Conservation (phyloP, 2,329 filamentous ascomycete species). For the Dendryphion nanum region DNA sequence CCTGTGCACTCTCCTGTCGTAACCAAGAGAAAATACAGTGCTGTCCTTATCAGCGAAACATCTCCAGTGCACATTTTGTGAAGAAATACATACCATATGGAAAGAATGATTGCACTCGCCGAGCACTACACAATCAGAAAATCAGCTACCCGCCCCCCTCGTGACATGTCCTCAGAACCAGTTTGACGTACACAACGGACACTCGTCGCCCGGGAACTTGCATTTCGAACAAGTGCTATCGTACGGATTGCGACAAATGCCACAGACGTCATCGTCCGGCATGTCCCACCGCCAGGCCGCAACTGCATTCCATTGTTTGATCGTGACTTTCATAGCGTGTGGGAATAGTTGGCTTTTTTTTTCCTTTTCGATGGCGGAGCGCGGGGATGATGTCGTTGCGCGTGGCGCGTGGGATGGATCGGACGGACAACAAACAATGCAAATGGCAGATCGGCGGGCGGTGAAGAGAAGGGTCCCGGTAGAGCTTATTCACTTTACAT, state of each 20-base stretch:
- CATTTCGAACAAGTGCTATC: conserved; percentile 97
- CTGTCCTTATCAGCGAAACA: conserved; percentile 47
- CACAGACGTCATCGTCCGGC: conserved; percentile 94
- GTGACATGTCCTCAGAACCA: neutral
- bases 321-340: conserved; percentile 87
- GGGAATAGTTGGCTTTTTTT: conserved; percentile 1
- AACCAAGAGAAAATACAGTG: conserved; percentile 97
- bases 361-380: neutral
- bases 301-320: conserved; percentile 89
- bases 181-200: conserved; percentile 71
- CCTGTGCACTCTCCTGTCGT: conserved; percentile 87
- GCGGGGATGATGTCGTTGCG: conserved; percentile 6
- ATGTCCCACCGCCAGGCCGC: conserved; percentile 98
- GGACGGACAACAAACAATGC: conserved; percentile 18
- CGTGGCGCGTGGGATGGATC: conserved; percentile 7
- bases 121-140: conserved; percentile 62
- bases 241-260: conserved; percentile 97
- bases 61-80: neutral
- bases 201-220: conserved; percentile 97
- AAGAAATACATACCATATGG: conserved; percentile 69
- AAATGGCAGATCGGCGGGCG: conserved; percentile 17
- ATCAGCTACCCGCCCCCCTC: too few relatives aligned
- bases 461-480: conserved; percentile 6
- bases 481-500: too few relatives aligned
- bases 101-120: conserved; percentile 98